Conservation (phyloP, 75 land plant genomes). For the Pinus taeda region DNA sequence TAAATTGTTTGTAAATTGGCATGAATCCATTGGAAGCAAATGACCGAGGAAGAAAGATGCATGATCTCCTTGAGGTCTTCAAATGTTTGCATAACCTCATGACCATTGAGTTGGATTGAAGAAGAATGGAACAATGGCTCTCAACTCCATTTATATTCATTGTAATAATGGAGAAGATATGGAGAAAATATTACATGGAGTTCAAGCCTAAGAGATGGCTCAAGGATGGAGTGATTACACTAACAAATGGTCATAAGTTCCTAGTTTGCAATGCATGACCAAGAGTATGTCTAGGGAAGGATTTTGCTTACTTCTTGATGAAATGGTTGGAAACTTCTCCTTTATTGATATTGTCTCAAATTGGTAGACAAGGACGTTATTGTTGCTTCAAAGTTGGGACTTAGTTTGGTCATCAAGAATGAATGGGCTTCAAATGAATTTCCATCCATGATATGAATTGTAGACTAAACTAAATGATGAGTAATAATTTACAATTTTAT, state of each 20-base stretch:
- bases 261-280: constrained; percentile 35
- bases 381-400: constrained; percentile 20
- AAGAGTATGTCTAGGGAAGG: constrained; percentile 37
- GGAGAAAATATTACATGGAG: constrained; percentile 18
- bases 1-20: too few relatives aligned
- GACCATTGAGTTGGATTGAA: too few relatives aligned
- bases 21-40: too few relatives aligned
- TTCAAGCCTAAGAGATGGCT: constrained; percentile 23
- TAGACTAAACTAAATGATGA: too few relatives aligned
- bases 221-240: not conserved
- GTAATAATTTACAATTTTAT: too few relatives aligned
- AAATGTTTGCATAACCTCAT: too few relatives aligned
- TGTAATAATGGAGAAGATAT: constrained; percentile 18
- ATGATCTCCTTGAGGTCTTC: too few relatives aligned
- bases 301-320: constrained; percentile 30
- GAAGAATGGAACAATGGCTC: not conserved
- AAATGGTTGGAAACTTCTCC: constrained; percentile 25
- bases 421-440: constrained; percentile 24
- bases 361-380: constrained; percentile 16
- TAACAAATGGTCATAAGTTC: not conserved
- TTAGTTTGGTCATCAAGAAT: constrained; percentile 18
- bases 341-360: constrained; percentile 12
- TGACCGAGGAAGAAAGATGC: too few relatives aligned
- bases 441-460: not conserved
- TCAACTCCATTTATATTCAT: constrained; percentile 11